phyloP scores from a whole-genome alignment of 1,284 basidiomycete genomes.

The Leccinum angustisporum region DNA sequence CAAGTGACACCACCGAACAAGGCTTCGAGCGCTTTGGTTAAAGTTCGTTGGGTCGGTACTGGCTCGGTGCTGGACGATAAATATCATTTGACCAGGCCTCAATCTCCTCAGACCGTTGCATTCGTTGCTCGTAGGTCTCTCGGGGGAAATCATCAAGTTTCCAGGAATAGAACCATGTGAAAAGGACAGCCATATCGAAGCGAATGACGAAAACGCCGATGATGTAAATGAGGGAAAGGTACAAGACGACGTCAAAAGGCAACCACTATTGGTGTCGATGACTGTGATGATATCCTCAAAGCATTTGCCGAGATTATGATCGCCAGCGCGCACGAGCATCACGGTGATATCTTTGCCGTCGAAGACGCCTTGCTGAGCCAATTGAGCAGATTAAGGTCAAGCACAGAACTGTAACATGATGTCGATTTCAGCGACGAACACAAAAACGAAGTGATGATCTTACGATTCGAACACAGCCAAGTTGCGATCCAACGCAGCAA shows the following conservation, averaged over 20 bases:
- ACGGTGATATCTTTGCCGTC: slow-evolving; percentile 87
- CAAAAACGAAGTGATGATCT: slow-evolving; percentile 33
- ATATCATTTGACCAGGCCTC: slow-evolving; percentile 98
- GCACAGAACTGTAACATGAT: slow-evolving; percentile 60
- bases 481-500: slow-evolving; percentile 70
- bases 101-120: slow-evolving; percentile 87
- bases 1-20: slow-evolving; percentile 99
- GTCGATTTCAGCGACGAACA: slow-evolving; percentile 9
- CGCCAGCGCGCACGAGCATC: slow-evolving; percentile 67
- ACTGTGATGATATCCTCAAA: slow-evolving; percentile 84
- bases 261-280: slow-evolving; percentile 92
- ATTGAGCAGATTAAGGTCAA: slow-evolving; percentile 83
- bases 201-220: slow-evolving; percentile 95
- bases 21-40: slow-evolving; percentile 98
- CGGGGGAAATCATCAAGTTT: slow-evolving; percentile 90
- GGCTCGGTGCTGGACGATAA: slow-evolving; percentile 89
- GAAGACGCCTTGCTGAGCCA: slow-evolving; percentile 84
- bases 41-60: slow-evolving; percentile 88
- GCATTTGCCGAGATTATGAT: slow-evolving; percentile 74
- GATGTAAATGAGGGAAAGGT: slow-evolving; percentile 95
- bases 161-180: slow-evolving; percentile 97
- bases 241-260: slow-evolving; percentile 92
- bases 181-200: slow-evolving; percentile 95
- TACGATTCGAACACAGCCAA: slow-evolving; percentile 90
- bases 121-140: slow-evolving; percentile 94